Base-by-base conservation (phyloP, 495 filamentous ascomycete species). In the Penicillium bovifimosum region DNA sequence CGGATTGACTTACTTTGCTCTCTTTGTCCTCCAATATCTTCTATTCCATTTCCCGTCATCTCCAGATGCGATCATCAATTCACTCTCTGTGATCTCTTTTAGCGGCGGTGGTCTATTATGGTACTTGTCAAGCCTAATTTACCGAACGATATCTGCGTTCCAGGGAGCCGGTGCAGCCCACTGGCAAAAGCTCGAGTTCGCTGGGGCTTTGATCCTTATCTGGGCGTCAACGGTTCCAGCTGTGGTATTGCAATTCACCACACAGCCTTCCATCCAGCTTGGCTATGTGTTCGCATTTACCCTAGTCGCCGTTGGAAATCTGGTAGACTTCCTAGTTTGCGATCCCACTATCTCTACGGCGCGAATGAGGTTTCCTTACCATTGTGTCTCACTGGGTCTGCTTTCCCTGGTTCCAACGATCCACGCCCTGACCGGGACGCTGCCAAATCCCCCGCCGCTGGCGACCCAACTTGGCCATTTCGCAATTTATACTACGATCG, bases 1-100 rank as follows among this genome's bases (percentile, higher is more conserved):
- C 38, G 44, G 42, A n/a, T 18, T 57, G 32, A 39, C 49, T 9
- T 57, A 57, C 24, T 57, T 57, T 40, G 44, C 27, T 36, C 27
- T 57, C 11, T 57, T 52, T 43, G 11, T 40, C 10, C 26, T 47
- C 7, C 54, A 57, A 48, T 52, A 43, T 16, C 41, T 57, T 13
- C 39, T 57, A 24, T 49, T 52, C n/a, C 54, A 48, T 29, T 53
- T 57, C 26, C 49, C 54, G 3, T 31, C 44, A 7, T 16, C 44
- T 24, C 42, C 38, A 16, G 43, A 41, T 9, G 34, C 6, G 17
- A 57, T 57, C 42, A 52, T 42, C 13, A 29, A 29, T 28, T 45
- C 54, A 10, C 41, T 57, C 31, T 35, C 54, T 0, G 45, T 53
- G 20, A 39, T 52, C 13, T 38, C 27, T 14, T 53, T 53, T 20